Percentiles rank a stretch among this genome's conserved stretches.
Evolutionary conservation across 1,139 yeast species (phyloP).

Genomic region (Blastobotrys arbuscula): DNA sequence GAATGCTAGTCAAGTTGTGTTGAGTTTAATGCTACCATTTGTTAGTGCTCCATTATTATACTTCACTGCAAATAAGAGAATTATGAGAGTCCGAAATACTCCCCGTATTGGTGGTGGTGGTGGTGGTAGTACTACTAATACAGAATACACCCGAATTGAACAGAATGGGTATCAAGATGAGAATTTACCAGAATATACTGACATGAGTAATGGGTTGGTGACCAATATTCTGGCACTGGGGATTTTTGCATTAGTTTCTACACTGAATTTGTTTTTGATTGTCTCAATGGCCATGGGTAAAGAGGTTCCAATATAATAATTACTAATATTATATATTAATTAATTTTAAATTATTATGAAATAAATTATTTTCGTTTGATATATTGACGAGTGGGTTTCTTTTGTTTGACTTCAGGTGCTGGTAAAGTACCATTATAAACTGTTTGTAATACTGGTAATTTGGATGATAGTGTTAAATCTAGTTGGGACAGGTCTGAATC

Average conservation of each 20-base stretch:
- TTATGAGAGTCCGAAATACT: conserved; percentile 59
- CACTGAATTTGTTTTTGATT: conserved; percentile 68
- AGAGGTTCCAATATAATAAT: conserved; percentile 45
- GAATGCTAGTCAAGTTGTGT: conserved; percentile 82
- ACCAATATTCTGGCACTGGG: conserved; percentile 50
- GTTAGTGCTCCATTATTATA: conserved; percentile 86
- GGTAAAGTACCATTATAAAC: conserved; percentile 81
- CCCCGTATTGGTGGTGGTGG: conserved; percentile 8
- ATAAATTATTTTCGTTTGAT: conserved; percentile 1
- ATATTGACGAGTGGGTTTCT: conserved; percentile 1
- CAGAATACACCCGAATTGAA: not conserved
- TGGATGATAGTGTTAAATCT: conserved; percentile 27
- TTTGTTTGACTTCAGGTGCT: conserved; percentile 35
- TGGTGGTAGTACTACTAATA: not conserved
- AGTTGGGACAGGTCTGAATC: conserved; percentile 27
- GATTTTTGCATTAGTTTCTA: conserved; percentile 69
- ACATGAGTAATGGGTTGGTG: conserved; percentile 62
- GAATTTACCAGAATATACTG: conserved; percentile 30
- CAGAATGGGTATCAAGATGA: not conserved
- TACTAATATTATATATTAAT: not conserved
- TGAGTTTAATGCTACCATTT: conserved; percentile 77
- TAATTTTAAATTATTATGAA: not conserved
- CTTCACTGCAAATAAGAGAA: conserved; percentile 67
- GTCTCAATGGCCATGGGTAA: conserved; percentile 62
- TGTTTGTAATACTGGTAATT: conserved; percentile 63